Evolutionary conservation across 345 rosid genomes (phyloP).

Genomic region (Aegle marmelos): DNA sequence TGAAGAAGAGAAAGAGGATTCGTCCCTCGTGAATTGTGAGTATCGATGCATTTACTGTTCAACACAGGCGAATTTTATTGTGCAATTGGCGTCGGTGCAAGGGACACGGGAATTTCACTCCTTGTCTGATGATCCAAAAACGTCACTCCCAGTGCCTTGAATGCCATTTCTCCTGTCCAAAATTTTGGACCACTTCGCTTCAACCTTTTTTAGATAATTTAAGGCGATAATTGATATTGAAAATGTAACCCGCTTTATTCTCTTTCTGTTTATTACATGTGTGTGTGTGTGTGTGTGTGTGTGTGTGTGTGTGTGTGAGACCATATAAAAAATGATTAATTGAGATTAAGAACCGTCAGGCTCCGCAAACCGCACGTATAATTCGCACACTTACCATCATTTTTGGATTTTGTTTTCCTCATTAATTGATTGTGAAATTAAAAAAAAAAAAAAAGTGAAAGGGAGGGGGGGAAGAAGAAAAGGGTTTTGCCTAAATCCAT

Average conservation of each 20-base stretch:
- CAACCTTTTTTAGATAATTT: not conserved
- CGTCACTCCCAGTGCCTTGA: not conserved
- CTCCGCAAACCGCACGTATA: too few relatives aligned
- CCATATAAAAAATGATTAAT: too few relatives aligned
- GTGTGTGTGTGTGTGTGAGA: too few relatives aligned
- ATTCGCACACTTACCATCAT: too few relatives aligned
- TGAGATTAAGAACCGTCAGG: too few relatives aligned
- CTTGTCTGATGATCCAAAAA: conserved; percentile 9
- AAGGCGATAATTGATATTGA: too few relatives aligned
- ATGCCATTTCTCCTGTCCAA: not conserved
- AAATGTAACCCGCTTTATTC: too few relatives aligned
- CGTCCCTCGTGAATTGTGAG: not conserved
- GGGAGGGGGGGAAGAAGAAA: too few relatives aligned
- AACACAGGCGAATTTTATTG: not conserved
- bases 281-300: too few relatives aligned
- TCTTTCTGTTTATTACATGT: too few relatives aligned
- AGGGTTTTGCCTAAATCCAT: not conserved
- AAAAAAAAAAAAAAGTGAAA: too few relatives aligned
- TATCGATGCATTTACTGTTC: not conserved
- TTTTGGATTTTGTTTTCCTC: not conserved
- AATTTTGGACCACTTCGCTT: conserved; percentile 5
- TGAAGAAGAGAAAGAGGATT: not conserved
- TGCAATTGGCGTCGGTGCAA: conserved; percentile 13
- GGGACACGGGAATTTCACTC: conserved; percentile 16
- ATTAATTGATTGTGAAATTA: not conserved